Percentiles rank a stretch among this genome's conserved stretches.
phyloP scores from a whole-genome alignment of 352 stramenopile genomes.

The Aphanomyces euteiches region DNA sequence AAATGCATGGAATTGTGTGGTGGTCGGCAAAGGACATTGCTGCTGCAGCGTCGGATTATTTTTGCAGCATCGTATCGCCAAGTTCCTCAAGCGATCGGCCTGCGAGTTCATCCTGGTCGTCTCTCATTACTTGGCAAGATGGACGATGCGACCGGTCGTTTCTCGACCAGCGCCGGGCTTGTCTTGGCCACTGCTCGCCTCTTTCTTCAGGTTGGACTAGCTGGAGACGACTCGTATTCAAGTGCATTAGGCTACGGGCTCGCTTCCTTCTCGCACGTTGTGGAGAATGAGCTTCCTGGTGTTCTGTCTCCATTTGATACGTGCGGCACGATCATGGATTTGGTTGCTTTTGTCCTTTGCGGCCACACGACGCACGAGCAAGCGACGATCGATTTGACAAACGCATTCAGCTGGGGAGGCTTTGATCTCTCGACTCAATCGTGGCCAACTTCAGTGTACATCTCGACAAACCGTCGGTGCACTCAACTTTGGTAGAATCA shows the following conservation, averaged over 20 bases:
- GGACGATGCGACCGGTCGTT: conserved; percentile 63
- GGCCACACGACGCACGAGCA: conserved; percentile 42
- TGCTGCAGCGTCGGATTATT: conserved; percentile 18
- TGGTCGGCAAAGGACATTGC: conserved; percentile 52
- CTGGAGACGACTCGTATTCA: not conserved
- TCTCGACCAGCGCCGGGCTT: conserved; percentile 38
- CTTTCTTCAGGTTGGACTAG: conserved; percentile 6
- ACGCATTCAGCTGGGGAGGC: conserved; percentile 72
- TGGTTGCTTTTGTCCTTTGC: conserved; percentile 70
- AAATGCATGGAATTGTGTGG: conserved; percentile 87
- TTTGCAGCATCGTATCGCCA: too few species aligned
- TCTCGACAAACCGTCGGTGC: not conserved
- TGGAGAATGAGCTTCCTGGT: conserved; percentile 40
- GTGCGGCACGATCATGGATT: conserved; percentile 77
- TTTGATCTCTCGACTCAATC: conserved; percentile 44
- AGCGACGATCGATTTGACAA: conserved; percentile 63
- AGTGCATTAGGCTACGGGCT: conserved; percentile 65
- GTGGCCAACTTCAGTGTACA: conserved; percentile 49
- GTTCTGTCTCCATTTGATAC: conserved; percentile 42
- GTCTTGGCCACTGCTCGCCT: conserved; percentile 28
- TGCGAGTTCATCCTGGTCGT: conserved; percentile 43
- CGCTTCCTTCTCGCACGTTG: conserved; percentile 57
- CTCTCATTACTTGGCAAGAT: conserved; percentile 76
- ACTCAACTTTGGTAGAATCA: conserved; percentile 37
- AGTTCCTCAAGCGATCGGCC: too few species aligned